Percentiles rank a stretch among this genome's conserved stretches.
These are phyloP conservation scores for Ogataea pilisensis DNA, from an alignment of 805 yeast genomes.

Conservation along the genomic window DNA sequence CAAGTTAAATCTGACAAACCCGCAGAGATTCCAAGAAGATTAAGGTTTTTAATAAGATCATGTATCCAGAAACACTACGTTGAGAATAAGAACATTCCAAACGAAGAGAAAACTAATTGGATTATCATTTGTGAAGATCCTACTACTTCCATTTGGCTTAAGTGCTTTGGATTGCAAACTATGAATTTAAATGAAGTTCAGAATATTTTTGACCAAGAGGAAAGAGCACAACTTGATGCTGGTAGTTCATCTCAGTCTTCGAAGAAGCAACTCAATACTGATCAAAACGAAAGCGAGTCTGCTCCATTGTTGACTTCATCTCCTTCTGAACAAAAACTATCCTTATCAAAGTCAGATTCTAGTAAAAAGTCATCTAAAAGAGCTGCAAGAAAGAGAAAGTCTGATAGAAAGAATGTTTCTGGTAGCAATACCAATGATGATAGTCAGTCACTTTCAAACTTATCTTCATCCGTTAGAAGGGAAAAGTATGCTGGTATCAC, in stretches of 20 bases:
- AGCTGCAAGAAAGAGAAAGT: background rate
- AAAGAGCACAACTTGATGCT: background rate
- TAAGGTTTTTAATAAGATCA: conserved; percentile 52
- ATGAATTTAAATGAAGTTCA: conserved; percentile 51
- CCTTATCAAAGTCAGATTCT: background rate
- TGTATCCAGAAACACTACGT: conserved; percentile 51
- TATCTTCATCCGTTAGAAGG: conserved; percentile 34
- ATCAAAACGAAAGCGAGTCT: too few species aligned
- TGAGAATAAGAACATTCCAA: conserved; percentile 28
- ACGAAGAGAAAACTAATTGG: conserved; percentile 39
- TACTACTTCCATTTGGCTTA: conserved; percentile 48
- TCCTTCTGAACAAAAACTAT: background rate
- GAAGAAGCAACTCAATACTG: too few species aligned
- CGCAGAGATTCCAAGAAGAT: conserved; percentile 49
- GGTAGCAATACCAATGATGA: too few species aligned
- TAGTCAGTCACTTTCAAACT: too few species aligned
- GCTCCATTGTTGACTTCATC: too few species aligned
- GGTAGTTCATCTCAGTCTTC: background rate
- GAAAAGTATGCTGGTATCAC: conserved; percentile 45
- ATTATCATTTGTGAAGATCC: conserved; percentile 58
- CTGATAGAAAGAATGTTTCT: conserved; percentile 32
- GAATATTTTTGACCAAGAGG: conserved; percentile 28
- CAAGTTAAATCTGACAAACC: conserved; percentile 13
- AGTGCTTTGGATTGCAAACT: conserved; percentile 49
- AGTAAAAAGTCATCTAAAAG: background rate